Base-by-base conservation (phyloP, 1,284 basidiomycete genomes). In the Heterobasidion parviporum region DNA sequence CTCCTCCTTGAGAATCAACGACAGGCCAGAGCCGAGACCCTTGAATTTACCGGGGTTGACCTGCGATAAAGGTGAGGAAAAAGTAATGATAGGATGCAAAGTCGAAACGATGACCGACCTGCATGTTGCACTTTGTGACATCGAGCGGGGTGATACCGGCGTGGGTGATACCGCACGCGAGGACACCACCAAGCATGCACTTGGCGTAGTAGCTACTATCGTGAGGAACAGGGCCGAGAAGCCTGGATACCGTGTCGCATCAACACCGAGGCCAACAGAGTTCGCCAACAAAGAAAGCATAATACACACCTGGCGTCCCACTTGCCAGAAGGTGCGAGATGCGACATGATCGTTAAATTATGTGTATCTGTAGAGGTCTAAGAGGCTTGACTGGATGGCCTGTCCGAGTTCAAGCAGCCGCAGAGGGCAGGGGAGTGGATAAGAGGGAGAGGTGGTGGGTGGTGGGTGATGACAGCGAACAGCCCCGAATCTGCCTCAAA, bases 51-150 rank as follows among this genome's bases (percentile, higher is more conserved):
- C 64, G 14, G 89, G 85, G 76, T 88, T 83, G 59, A 94, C 89
- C 85, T 92, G 64, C 34, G 20, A 10, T 50, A n/a, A 41, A 18
- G 26, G 44, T 45, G 44, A 55, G 18, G 20, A 26, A 4, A 7
- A 52, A 43, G 44, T 8, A 8, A 46, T 33, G 32, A 34, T 32
- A 15, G 45, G 18, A 34, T 20, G n/a, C 16, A 16, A 38, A 10
- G 18, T 10, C 20, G 16, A 44, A 44, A 44, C 12, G 1, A 16
- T 6, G 7, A 44, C 14, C 7, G 5, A 92, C 92, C 87, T 98
- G 94, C 87, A 98, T 97, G 79, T 95, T 92, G 72, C 94, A 97
- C 81, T 98, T 97, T 68, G 92, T 89, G 65, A 95, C 92, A 79
- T 96, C 93, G 65, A 96, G 84, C 60, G 92, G 92, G 46, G 93